These are phyloP conservation scores for Eucalyptus tenuipes DNA, from an alignment of 345 rosid genomes.

Conservation along the genomic window DNA sequence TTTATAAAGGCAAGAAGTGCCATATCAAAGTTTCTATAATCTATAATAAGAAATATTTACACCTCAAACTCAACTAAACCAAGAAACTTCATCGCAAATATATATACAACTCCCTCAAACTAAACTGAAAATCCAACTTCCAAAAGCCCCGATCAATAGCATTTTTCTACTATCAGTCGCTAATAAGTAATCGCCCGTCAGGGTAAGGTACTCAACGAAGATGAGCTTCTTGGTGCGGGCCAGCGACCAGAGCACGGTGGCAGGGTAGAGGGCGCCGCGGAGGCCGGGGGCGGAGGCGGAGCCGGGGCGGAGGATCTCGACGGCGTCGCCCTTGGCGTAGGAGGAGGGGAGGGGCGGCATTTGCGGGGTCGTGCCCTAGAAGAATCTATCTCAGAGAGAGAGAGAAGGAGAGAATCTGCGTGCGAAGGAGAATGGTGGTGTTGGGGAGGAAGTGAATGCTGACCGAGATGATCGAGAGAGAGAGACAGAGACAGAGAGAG, in stretches of 20 bases:
- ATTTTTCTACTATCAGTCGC: too few species aligned
- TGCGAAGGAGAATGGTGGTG: not conserved
- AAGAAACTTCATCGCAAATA: too few species aligned
- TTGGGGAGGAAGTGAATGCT: not conserved
- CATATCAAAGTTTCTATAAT: too few species aligned
- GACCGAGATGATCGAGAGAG: not conserved
- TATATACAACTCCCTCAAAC: too few species aligned
- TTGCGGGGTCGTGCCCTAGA: not conserved
- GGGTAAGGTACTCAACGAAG: constrained; percentile 10
- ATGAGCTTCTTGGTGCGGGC: constrained; percentile 4
- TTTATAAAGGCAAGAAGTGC: too few species aligned
- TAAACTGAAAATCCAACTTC: too few species aligned
- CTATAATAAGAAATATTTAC: too few species aligned
- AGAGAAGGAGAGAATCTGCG: not conserved
- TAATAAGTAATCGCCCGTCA: not conserved
- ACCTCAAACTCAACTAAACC: too few species aligned
- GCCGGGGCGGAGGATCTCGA: constrained; percentile 23
- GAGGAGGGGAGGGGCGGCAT: not conserved
- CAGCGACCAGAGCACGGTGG: constrained; percentile 18
- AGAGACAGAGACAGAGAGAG: too few species aligned
- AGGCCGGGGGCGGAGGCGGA: too few species aligned
- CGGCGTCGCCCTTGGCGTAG: constrained; percentile 21
- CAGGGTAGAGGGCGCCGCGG: constrained; percentile 12
- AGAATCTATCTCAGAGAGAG: too few species aligned
- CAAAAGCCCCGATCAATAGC: too few species aligned